These are phyloP conservation scores for Suillus ampliporus DNA, from an alignment of 768 basidiomycete genomes.

Conservation along the genomic window DNA sequence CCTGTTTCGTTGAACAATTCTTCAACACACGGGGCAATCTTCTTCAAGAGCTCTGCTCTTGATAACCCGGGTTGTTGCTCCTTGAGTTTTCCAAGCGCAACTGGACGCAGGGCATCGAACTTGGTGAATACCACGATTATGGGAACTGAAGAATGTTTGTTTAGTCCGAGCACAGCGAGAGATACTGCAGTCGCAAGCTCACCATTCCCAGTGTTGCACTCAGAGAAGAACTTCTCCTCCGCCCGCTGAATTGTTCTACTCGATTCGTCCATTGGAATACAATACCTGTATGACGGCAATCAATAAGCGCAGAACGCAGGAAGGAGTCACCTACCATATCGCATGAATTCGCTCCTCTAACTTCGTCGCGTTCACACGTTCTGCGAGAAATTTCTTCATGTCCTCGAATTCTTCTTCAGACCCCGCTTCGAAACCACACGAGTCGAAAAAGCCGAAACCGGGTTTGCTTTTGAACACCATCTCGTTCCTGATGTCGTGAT, in stretches of 20 bases:
- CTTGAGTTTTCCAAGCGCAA: no score
- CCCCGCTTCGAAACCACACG: neutral
- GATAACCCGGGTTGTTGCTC: no score
- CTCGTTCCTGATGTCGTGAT: constrained; percentile 36
- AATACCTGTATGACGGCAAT: neutral
- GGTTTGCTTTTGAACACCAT: constrained; percentile 36
- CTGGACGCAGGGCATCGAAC: neutral
- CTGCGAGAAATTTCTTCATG: neutral
- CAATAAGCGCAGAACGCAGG: no score
- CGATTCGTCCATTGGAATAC: neutral
- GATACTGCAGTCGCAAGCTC: neutral
- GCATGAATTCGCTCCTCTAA: constrained; percentile 1
- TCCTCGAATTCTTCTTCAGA: neutral
- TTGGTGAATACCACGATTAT: neutral
- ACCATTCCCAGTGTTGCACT: neutral
- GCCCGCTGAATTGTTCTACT: neutral
- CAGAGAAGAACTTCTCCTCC: neutral
- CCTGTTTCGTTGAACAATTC: no score
- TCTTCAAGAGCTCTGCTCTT: no score
- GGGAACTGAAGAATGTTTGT: neutral
- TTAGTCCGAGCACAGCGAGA: neutral
- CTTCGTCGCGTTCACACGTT: constrained; percentile 3
- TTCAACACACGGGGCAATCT: no score
- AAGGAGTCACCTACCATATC: constrained; percentile 6
- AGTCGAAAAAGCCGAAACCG: constrained; percentile 43